Evolutionary conservation across 139 green algal species (phyloP), one percentile per base, ranked within the genome.

Genomic region (Dunaliella primolecta): DNA sequence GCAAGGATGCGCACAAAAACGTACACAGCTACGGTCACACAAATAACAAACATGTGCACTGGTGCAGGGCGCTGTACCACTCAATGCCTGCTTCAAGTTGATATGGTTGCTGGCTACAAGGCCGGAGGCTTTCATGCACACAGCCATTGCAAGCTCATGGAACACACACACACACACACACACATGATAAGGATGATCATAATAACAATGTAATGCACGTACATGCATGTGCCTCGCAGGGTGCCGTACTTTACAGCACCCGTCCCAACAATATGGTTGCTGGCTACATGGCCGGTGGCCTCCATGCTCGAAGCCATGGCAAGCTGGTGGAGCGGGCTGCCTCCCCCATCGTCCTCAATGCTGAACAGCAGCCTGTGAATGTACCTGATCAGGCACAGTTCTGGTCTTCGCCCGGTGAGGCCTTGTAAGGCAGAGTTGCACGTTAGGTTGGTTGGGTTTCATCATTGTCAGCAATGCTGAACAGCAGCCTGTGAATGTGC

Each of bases 281-380:
- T 7, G 46, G 46, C 46, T 15, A 64, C 46, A 7, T 64, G 46
- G n/a, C n/a, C n/a, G 46, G 46, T 15, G 15, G 7, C 46, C 7
- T 25, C 7, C 7, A 15, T 15, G 7, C 46, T 64, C 46, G 46
- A 25, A 15, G 46, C 46, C 46, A 64, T 64, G 46, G 7, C 7
- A 64, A 64, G 46, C 46, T 81, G 75, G 83, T 83, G 27, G 83
- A 86, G 37, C 83, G 83, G 20, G 83, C 83, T 11, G 83, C 81
- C 23, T 86, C 83, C 11, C 83, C 83, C 29, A 82, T 86, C 37
- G 75, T 86, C 29, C 81, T 78, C 83, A 86, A 86, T 30, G 21
- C 71, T 27, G 71, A 85, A 34, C 70, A 75, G 82, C 70, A 81
- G 35, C 82, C 82, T 2, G 27, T 85, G 20, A 85, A 85, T 29